These are phyloP conservation scores for Elongisporangium prolatum DNA, from an alignment of 352 stramenopile species.

Conservation along the genomic window DNA sequence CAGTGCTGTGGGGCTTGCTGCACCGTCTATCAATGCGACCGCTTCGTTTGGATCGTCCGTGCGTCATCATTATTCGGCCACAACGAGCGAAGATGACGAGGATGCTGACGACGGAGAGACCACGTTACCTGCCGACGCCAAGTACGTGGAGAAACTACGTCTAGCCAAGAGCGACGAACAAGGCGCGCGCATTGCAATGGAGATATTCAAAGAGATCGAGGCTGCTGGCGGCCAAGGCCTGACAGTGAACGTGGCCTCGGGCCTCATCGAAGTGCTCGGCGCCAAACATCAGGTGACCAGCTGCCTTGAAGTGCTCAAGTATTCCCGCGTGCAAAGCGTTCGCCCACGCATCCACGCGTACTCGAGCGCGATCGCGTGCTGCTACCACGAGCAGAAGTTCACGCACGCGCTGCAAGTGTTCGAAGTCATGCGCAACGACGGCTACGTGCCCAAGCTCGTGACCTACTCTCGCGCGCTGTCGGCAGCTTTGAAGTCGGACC, in stretches of 20 bases:
- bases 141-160: slow-evolving; percentile 13
- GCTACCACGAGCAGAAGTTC: slow-evolving; percentile 71
- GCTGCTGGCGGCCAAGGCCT: slow-evolving; percentile 25
- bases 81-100: neutral
- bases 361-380: slow-evolving; percentile 72
- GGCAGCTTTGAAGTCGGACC: slow-evolving; percentile 63
- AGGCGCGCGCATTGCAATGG: slow-evolving; percentile 34
- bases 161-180: slow-evolving; percentile 4
- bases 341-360: slow-evolving; percentile 80
- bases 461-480: slow-evolving; percentile 85
- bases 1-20: neutral
- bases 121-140: neutral
- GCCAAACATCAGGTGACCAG: slow-evolving; percentile 33
- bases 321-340: slow-evolving; percentile 56
- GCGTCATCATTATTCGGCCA: slow-evolving; percentile 8
- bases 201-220: slow-evolving; percentile 53
- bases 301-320: slow-evolving; percentile 64
- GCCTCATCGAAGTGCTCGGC: slow-evolving; percentile 60
- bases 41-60: neutral
- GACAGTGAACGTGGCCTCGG: slow-evolving; percentile 39
- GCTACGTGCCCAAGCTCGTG: slow-evolving; percentile 70
- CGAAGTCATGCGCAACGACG: slow-evolving; percentile 84
- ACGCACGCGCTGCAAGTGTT: slow-evolving; percentile 75
- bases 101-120: neutral
- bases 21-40: neutral